Evolutionary conservation across 441 rosid genomes (phyloP), one percentile per base, ranked within the genome.

Genomic region (Brassica balearica): DNA sequence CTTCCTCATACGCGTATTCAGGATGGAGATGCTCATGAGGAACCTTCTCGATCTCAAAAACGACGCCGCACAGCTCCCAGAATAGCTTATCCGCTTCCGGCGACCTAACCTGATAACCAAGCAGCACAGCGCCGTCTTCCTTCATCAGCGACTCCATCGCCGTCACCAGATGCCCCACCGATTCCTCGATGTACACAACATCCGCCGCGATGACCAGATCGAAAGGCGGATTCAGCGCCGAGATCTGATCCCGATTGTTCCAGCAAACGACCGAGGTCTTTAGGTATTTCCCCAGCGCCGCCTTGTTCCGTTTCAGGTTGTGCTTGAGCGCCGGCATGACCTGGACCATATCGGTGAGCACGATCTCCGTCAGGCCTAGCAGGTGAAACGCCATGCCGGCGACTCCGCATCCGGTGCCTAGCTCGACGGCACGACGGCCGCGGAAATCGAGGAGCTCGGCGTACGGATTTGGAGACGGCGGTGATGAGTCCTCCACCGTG

Each of bases 311-410:
- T 83, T 92, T 92, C 79, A 91, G 92, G 78, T 94, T 94, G 88
- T 87, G 95, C 76, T 87, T 90, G 62, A 94, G 87, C 2, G 94
- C 93, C 8, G 97, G 93, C 97, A 94, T 91, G 41, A 92, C 97
- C 10, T 94, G 88, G 23, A 93, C 81, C 41, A 90, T 89, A 84
- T 92, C 94, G 2, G 98, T 94, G 65, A 94, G 91, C 23, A 94
- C 65, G 65, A 92, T 70, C 76, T 91, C 91, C 68, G 88, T 72
- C 32, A 92, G 85, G 73, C 98, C 97, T 17, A 94, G 89, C 15
- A 90, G 88, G 79, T 86, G 76, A 70, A 92, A 86, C 8, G 94
- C 95, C 97, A 92, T 92, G 4, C 92, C 94, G 36, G 94, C 88
- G 15, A 78, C 94, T 59, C 97, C 95, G 58, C 95, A 94, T 2